Conservation (phyloP, 148 eudicot species). For the Polygonum aviculare region DNA sequence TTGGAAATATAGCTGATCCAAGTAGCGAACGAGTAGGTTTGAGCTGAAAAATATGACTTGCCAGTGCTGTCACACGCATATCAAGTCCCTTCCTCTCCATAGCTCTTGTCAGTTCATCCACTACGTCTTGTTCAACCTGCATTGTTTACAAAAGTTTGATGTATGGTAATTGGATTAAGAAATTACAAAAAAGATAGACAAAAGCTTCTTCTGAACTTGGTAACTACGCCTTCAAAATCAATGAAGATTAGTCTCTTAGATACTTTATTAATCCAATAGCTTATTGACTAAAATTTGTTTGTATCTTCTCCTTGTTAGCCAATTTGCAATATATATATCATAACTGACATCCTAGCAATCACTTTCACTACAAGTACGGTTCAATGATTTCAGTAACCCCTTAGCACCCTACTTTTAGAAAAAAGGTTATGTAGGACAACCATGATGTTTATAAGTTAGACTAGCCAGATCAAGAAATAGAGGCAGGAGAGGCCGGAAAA, state of each 20-base stretch:
- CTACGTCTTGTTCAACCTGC: slow-evolving; percentile 88
- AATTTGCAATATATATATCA: background rate
- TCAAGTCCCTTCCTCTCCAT: slow-evolving; percentile 69
- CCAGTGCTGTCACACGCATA: slow-evolving; percentile 96
- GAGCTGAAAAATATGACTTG: slow-evolving; percentile 19
- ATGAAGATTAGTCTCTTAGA: background rate
- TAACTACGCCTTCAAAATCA: background rate
- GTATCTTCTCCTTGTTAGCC: background rate
- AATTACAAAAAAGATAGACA: background rate
- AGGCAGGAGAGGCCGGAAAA: background rate
- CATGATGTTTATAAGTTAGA: background rate
- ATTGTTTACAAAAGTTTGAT: slow-evolving; percentile 11
- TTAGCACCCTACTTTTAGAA: background rate
- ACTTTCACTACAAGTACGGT: background rate
- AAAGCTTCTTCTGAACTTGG: background rate
- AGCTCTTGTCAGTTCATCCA: slow-evolving; percentile 74
- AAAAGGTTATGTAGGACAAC: background rate
- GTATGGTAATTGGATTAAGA: background rate
- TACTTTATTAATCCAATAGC: background rate
- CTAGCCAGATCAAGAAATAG: background rate
- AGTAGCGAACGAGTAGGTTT: background rate
- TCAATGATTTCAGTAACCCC: background rate
- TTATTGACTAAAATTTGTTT: background rate
- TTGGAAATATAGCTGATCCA: slow-evolving; percentile 5
- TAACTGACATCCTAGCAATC: background rate